phyloP scores from a whole-genome alignment of 2,329 filamentous ascomycete species.

The Epichloe festucae region DNA sequence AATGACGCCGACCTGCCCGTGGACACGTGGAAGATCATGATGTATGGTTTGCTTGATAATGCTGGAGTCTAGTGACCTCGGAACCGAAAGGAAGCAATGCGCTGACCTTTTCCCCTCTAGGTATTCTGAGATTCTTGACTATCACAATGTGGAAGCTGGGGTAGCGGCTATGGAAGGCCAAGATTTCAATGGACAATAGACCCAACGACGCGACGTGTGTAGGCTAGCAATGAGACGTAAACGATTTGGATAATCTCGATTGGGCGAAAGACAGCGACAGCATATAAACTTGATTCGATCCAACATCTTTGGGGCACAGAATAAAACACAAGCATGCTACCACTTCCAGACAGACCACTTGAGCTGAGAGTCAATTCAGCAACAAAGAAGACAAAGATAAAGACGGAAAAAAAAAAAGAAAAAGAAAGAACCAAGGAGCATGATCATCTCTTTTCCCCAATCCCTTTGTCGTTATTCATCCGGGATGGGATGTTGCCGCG shows the following conservation, averaged over 20 bases:
- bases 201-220: neutral
- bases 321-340: neutral
- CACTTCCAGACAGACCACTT: neutral
- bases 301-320: neutral
- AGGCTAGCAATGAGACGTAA: slow-evolving; percentile 2
- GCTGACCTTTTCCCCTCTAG: slow-evolving; percentile 32
- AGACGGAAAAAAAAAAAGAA: neutral
- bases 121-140: slow-evolving; percentile 98
- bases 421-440: neutral
- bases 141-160: slow-evolving; percentile 74
- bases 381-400: neutral
- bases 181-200: slow-evolving; percentile 24
- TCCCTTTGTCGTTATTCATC: neutral
- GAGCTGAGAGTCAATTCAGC: neutral
- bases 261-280: slow-evolving; percentile 2
- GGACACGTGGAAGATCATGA: slow-evolving; percentile 99
- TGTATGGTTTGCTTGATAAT: slow-evolving; percentile 43
- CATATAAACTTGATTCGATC: slow-evolving; percentile 2
- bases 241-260: slow-evolving; percentile 4
- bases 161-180: slow-evolving; percentile 25
- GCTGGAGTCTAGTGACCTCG: neutral
- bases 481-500: neutral
- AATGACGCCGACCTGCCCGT: slow-evolving; percentile 95
- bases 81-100: neutral
- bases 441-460: neutral